These are phyloP conservation scores for Urochloa ruziziensis DNA, from an alignment of 176 grass and related monocot genomes.

Conservation along the genomic window DNA sequence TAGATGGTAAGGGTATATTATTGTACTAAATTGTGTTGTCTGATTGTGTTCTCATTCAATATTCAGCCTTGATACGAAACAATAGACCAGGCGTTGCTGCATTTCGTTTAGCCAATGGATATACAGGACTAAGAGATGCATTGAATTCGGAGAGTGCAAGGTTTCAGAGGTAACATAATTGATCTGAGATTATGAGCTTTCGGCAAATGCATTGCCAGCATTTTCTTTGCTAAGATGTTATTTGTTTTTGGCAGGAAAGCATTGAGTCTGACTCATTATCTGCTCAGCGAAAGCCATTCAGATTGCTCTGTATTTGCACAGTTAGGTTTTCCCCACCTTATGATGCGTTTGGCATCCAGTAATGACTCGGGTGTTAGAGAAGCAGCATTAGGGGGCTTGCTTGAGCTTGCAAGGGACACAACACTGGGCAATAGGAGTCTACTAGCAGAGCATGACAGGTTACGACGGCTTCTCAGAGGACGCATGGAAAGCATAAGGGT, in stretches of 20 bases:
- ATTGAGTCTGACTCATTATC: constrained; percentile 66
- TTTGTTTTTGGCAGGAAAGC: constrained; percentile 65
- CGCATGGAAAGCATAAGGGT: constrained; percentile 59
- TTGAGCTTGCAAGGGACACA: constrained; percentile 63
- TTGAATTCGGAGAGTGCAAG: constrained; percentile 64
- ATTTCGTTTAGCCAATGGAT: constrained; percentile 83
- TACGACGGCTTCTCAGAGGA: constrained; percentile 50
- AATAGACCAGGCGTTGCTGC: constrained; percentile 68
- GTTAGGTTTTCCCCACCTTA: constrained; percentile 72
- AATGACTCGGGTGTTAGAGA: constrained; percentile 75
- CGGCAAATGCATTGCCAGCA: background rate
- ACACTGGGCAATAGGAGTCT: constrained; percentile 42
- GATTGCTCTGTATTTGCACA: constrained; percentile 62
- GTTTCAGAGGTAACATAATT: constrained; percentile 68
- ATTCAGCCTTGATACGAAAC: constrained; percentile 83
- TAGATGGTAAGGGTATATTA: background rate
- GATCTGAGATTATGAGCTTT: background rate
- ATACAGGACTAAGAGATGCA: constrained; percentile 73
- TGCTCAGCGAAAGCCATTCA: constrained; percentile 64
- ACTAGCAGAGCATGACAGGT: constrained; percentile 49
- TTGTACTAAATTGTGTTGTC: background rate
- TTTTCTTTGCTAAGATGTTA: constrained; percentile 6
- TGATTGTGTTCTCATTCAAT: constrained; percentile 33
- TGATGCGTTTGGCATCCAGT: constrained; percentile 66
- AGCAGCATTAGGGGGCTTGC: constrained; percentile 67